Percentiles rank a stretch among this genome's conserved stretches.
Evolutionary conservation across 75 land plant species (phyloP).

Genomic region (Cryptomeria japonica): DNA sequence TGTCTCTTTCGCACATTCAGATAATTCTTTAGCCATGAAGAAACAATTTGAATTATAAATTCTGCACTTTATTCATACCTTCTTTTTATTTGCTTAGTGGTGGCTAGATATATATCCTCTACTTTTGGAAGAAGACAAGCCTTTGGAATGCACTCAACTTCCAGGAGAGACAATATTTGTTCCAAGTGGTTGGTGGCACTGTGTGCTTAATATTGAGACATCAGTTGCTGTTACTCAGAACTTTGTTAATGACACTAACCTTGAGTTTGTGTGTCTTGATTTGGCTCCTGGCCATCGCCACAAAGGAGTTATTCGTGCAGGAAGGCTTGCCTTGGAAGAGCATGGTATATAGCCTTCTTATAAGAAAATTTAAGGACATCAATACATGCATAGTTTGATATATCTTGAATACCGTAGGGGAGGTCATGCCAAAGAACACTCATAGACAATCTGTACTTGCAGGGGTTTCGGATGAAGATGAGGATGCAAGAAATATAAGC

Average conservation of each 20-base stretch:
- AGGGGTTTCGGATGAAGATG: conserved; percentile 2
- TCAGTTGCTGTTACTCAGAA: conserved; percentile 97
- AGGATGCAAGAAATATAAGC: neutral
- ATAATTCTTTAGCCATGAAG: conserved; percentile 4
- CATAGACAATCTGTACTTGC: neutral
- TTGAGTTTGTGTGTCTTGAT: conserved; percentile 95
- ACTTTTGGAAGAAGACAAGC: conserved; percentile 79
- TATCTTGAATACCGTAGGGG: neutral
- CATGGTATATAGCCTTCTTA: conserved; percentile 5
- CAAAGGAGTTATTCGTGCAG: conserved; percentile 95
- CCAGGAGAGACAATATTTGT: conserved; percentile 98
- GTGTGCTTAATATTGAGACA: conserved; percentile 91
- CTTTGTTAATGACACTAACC: conserved; percentile 82
- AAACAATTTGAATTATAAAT: neutral
- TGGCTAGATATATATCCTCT: conserved; percentile 97
- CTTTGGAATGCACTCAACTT: conserved; percentile 90
- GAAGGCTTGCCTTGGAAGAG: conserved; percentile 75
- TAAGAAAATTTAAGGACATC: neutral
- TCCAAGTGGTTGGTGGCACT: conserved; percentile 99
- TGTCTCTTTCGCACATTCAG: neutral
- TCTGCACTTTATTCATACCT: neutral
- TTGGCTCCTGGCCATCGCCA: conserved; percentile 95
- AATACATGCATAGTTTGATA: neutral
- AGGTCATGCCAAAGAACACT: conserved; percentile 2
- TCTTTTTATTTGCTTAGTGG: conserved; percentile 66